These are phyloP conservation scores for Herpetospermum pedunculosum DNA, from an alignment of 306 rosid species.

Conservation along the genomic window DNA sequence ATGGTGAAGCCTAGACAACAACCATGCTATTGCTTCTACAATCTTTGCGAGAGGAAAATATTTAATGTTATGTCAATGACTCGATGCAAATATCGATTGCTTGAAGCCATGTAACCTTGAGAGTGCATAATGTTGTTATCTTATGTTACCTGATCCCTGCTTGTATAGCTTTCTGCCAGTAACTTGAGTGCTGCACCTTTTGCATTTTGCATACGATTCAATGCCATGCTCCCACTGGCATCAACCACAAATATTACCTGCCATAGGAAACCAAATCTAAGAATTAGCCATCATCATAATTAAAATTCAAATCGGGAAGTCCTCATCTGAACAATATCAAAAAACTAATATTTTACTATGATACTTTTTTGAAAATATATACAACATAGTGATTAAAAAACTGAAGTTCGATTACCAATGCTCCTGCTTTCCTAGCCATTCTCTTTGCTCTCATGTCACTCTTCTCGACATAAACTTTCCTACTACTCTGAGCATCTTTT, in stretches of 20 bases:
- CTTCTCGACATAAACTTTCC: constrained; percentile 92
- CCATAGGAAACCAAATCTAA: not conserved
- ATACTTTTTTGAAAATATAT: not conserved
- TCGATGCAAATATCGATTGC: not conserved
- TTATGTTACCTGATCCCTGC: constrained; percentile 82
- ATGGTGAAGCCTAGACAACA: not conserved
- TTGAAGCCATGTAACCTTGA: not conserved
- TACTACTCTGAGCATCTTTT: constrained; percentile 42
- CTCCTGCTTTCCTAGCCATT: constrained; percentile 99
- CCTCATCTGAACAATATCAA: not conserved
- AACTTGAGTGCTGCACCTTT: constrained; percentile 97
- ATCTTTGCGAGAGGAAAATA: not conserved
- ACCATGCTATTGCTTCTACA: not conserved
- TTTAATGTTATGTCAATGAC: not conserved
- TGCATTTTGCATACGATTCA: constrained; percentile 98
- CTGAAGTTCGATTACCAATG: constrained; percentile 47
- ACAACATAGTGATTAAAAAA: constrained; percentile 10
- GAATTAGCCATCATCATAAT: not conserved
- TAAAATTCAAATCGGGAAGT: not conserved
- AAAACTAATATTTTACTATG: not conserved
- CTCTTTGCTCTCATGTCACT: constrained; percentile 95
- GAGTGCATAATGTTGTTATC: constrained; percentile 5
- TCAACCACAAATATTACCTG: constrained; percentile 97
- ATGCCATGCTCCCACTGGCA: constrained; percentile 99
- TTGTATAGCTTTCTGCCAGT: constrained; percentile 95